Evolutionary conservation across 257 asterid genomes (phyloP).

Genomic region (Solanum stenotomum): DNA sequence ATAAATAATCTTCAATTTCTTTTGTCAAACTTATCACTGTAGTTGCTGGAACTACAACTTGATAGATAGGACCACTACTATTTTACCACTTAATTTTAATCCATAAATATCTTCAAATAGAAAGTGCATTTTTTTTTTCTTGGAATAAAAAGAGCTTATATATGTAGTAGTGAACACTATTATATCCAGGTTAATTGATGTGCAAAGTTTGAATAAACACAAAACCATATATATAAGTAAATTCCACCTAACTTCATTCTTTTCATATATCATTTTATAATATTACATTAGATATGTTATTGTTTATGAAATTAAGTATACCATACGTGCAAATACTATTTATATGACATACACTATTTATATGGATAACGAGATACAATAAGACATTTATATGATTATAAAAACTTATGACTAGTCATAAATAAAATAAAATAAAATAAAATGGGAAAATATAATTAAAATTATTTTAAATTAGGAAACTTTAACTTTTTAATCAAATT

Average conservation of each 20-base stretch:
- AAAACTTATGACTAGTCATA: neutral
- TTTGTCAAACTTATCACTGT: neutral
- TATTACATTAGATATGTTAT: neutral
- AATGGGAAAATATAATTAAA: neutral
- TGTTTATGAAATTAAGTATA: neutral
- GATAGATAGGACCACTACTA: neutral
- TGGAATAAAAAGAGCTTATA: neutral
- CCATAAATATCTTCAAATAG: neutral
- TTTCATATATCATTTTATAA: neutral
- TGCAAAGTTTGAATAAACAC: neutral
- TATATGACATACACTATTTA: neutral
- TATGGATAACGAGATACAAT: neutral
- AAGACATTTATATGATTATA: neutral
- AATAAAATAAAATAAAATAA: neutral
- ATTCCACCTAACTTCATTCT: neutral
- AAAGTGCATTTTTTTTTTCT: neutral
- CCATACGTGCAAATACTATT: fast-evolving
- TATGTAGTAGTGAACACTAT: neutral
- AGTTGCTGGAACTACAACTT: neutral
- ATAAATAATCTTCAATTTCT: neutral
- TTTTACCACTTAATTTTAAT: neutral
- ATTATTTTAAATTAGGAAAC: neutral
- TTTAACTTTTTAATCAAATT: neutral
- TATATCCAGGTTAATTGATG: neutral
- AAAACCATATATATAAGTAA: no score